Percentiles rank a stretch among this genome's conserved stretches.
phyloP scores from a whole-genome alignment of 352 stramenopile genomes.

The Plasmopara muralis region DNA sequence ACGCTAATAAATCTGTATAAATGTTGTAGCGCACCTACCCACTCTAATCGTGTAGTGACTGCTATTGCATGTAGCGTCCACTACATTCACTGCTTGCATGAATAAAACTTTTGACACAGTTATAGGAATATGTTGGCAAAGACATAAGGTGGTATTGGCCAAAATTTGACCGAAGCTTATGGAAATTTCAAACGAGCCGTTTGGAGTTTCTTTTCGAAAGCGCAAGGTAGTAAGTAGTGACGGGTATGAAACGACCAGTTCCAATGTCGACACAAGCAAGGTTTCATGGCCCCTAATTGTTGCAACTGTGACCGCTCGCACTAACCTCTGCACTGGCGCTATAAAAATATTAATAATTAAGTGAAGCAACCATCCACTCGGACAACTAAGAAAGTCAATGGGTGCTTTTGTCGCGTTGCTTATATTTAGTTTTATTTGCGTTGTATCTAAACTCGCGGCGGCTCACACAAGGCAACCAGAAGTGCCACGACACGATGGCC shows the following conservation, averaged over 20 bases:
- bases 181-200: slow-evolving; percentile 5
- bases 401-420: slow-evolving; percentile 12
- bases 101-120: no score
- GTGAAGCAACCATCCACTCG: slow-evolving; percentile 2
- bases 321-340: slow-evolving; percentile 1
- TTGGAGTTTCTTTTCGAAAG: slow-evolving; percentile 18
- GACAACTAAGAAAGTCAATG: slow-evolving; percentile 10
- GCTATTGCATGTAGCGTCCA: no score
- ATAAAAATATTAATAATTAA: slow-evolving; percentile 2
- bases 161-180: no score
- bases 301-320: slow-evolving; percentile 1
- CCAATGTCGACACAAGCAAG: background rate
- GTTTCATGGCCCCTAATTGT: background rate
- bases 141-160: no score
- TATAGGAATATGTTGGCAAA: no score
- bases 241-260: background rate
- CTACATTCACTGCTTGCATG: no score
- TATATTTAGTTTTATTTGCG: slow-evolving; percentile 19
- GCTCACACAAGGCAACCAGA: slow-evolving; percentile 7
- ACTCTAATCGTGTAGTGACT: no score
- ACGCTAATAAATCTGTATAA: no score
- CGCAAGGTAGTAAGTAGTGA: no score
- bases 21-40: no score
- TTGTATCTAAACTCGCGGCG: slow-evolving; percentile 6
- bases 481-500: slow-evolving; percentile 14